A percentile compares a stretch with the other conserved stretches of the same genome.
These are phyloP conservation scores for Macadamia tetraphylla DNA, from an alignment of 164 flowering plant species.

Conservation along the genomic window DNA sequence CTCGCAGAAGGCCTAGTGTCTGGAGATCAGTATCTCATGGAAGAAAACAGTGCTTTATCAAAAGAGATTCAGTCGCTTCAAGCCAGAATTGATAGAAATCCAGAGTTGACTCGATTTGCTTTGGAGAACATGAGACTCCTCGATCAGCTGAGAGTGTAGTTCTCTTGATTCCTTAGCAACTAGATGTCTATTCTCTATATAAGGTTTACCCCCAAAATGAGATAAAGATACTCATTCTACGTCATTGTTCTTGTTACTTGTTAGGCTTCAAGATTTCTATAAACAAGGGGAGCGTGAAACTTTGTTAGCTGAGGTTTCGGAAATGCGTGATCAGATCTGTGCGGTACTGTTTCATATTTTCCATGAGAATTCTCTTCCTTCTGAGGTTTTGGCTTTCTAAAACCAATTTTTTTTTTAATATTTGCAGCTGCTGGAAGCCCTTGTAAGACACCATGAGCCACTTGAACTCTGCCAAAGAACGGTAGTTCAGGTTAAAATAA, in stretches of 20 bases:
- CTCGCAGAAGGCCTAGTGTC: constrained; percentile 38
- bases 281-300: constrained; percentile 60
- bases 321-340: constrained; percentile 57
- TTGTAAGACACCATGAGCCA: constrained; percentile 22
- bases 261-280: constrained; percentile 61
- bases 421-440: constrained; percentile 45
- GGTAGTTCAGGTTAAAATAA: constrained; percentile 23
- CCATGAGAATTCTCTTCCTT: background rate
- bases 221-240: constrained; percentile 9
- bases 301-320: constrained; percentile 57
- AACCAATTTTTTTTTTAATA: constrained; percentile 3
- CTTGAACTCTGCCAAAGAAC: constrained; percentile 7
- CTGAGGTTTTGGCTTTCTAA: background rate
- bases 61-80: constrained; percentile 62
- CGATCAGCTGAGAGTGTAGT: constrained; percentile 58
- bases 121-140: constrained; percentile 57
- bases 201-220: background rate
- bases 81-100: constrained; percentile 47
- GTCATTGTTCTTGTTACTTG: constrained; percentile 22
- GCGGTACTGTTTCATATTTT: background rate
- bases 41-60: constrained; percentile 54
- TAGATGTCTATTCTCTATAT: constrained; percentile 1
- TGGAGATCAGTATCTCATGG: constrained; percentile 52
- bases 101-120: constrained; percentile 56
- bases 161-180: constrained; percentile 1